Base-by-base conservation (phyloP, 208 protist genomes). In the Trypanosoma avium region DNA sequence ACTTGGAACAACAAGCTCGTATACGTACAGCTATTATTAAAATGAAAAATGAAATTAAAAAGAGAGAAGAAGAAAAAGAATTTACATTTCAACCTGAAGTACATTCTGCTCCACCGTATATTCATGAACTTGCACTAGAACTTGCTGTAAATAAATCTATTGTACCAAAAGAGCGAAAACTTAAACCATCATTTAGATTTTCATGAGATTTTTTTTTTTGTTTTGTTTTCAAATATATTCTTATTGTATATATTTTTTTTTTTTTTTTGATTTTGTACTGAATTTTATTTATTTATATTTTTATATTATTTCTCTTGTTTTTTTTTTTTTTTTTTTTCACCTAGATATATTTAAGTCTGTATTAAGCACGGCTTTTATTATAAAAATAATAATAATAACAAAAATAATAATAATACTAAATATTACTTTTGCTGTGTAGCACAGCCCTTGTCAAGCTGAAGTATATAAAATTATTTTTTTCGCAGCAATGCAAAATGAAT, bases 111-210 rank as follows among this genome's bases (percentile, higher is more conserved):
- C 67, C 67, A 33, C 42, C 45, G 21, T 66, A 63, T 53, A 35
- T 72, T 33, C 58, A 49, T 33, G 46, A 67, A 42, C 55, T 57
- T 61, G 72, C 59, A 29, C 53, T 48, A 53, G 66, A 67, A 49
- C 21, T 64, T 38, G 46, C 56, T 17, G 10, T 38, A 13, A 70
- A 62, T 57, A 70, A 62, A 24, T 38, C 38, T 6, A 9, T 58
- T n/a, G 49, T 50, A 5, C 30, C 27, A 4, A 49, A 58, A 40
- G 19, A 3, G 35, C 30, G 47, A 40, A 47, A 43, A 32, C 48
- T 33, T 10, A 52, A 52, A n/a, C 30, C 47, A 36, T 2, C 50
- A 1, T 61, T 62, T 45, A 53, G 56, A 1, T 67, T 46, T 42
- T 54, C 52, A 33, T 62, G 8, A 43, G 35, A 32, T 50, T 46